phyloP scores from a whole-genome alignment of 2,329 filamentous ascomycete species.

The Pyrenophora teres region DNA sequence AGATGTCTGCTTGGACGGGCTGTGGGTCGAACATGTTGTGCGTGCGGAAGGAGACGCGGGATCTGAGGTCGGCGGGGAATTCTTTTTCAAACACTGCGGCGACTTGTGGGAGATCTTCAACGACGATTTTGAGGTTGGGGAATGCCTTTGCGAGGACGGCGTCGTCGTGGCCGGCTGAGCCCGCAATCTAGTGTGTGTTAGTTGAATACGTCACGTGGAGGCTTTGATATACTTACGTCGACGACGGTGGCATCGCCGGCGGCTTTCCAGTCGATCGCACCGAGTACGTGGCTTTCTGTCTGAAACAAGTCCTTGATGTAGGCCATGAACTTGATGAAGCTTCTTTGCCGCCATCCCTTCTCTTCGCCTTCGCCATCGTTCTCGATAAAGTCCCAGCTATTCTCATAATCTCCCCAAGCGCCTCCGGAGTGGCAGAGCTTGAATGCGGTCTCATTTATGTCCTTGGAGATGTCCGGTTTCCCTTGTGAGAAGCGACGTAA shows the following conservation, averaged over 20 bases:
- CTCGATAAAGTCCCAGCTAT: slow-evolving; percentile 39
- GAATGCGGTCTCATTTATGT: slow-evolving; percentile 37
- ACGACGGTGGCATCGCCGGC: slow-evolving; percentile 32
- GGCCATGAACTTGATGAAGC: slow-evolving; percentile 41
- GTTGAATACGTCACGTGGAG: neutral
- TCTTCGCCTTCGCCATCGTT: slow-evolving; percentile 36
- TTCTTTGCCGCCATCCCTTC: slow-evolving; percentile 39
- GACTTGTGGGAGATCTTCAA: slow-evolving; percentile 40
- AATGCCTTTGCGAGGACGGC: slow-evolving; percentile 32
- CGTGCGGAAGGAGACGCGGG: slow-evolving; percentile 46
- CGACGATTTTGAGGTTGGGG: slow-evolving; percentile 37
- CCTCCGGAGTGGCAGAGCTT: slow-evolving; percentile 35
- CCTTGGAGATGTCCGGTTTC: slow-evolving; percentile 26
- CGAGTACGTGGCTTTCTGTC: slow-evolving; percentile 31
- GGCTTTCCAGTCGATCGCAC: slow-evolving; percentile 34
- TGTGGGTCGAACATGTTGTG: slow-evolving; percentile 66
- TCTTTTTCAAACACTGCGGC: slow-evolving; percentile 29
- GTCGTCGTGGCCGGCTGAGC: slow-evolving; percentile 41
- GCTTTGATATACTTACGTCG: slow-evolving; percentile 27
- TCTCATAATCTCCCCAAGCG: slow-evolving; percentile 27
- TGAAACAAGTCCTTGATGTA: slow-evolving; percentile 43
- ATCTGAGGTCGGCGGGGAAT: slow-evolving; percentile 28
- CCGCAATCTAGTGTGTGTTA: slow-evolving; percentile 26
- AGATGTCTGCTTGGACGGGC: slow-evolving; percentile 57
- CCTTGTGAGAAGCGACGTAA: slow-evolving; percentile 33